phyloP scores from a whole-genome alignment of 1,284 basidiomycete genomes.

The Calocybe gambosa region DNA sequence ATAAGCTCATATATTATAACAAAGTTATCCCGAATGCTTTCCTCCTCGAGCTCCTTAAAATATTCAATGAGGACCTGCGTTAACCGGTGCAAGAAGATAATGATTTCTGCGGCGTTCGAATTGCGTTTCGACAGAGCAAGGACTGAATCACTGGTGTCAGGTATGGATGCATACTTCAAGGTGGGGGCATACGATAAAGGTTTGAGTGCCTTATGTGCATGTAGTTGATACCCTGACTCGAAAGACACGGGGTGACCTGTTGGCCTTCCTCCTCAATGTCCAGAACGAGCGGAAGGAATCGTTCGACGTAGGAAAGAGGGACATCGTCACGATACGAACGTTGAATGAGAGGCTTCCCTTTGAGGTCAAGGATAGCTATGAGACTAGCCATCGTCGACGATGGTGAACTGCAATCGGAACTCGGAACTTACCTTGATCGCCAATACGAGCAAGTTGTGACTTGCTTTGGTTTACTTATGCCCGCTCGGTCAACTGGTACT shows the following conservation, averaged over 20 bases:
- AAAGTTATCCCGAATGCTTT: conserved; percentile 98
- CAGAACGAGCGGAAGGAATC: conserved; percentile 90
- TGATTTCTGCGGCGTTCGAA: conserved; percentile 92
- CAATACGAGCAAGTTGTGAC: background rate
- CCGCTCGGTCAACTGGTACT: conserved; percentile 27
- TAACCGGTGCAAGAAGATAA: conserved; percentile 94
- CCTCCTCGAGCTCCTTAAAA: conserved; percentile 99
- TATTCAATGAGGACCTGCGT: conserved; percentile 91
- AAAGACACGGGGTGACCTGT: conserved; percentile 93
- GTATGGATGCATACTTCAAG: background rate
- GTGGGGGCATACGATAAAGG: conserved; percentile 73
- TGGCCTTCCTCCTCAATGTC: conserved; percentile 98
- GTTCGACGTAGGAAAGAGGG: conserved; percentile 81
- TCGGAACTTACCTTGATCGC: background rate
- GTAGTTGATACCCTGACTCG: conserved; percentile 91
- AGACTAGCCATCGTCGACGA: conserved; percentile 44
- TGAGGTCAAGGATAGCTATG: conserved; percentile 95
- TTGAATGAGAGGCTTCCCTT: conserved; percentile 98
- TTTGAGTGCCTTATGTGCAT: conserved; percentile 99
- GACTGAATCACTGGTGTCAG: conserved; percentile 44
- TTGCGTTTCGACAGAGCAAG: conserved; percentile 95
- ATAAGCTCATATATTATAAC: conserved; percentile 97
- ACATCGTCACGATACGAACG: conserved; percentile 98
- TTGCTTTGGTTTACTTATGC: conserved; percentile 20
- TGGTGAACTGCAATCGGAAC: background rate